Base-by-base conservation (phyloP, 2,329 filamentous ascomycete species). In the Sporothrix curviconia region DNA sequence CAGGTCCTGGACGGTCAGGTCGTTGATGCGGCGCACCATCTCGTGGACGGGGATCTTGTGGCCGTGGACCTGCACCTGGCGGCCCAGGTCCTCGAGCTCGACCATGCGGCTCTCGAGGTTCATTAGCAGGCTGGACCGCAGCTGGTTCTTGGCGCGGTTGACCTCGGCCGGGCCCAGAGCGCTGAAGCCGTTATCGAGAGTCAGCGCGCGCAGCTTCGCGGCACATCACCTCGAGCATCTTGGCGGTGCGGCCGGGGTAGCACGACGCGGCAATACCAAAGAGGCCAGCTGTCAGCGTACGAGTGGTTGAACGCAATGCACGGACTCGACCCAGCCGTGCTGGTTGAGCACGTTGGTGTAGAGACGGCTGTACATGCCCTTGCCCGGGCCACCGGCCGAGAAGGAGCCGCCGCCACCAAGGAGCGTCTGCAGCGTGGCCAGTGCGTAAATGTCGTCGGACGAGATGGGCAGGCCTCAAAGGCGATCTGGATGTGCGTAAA, bases 301-400 rank as follows among this genome's bases (percentile, higher is more conserved):
- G 89, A 90, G 78, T 97, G 92, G 78, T 97, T 97, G 78, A 97
- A 97, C 30, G 92, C 88, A 53, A 95, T 81, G 74, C 94, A 97
- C n/a, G 60, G 85, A 92, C 75, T 99, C 94, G 25, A 99, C 90
- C 92, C 92, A 99, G 65, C 89, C 90, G 74, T 96, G 86, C 74
- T 97, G 92, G 77, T 99, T 99, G 53, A 99, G 82, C 0, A 97
- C 92, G 70, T 96, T 96, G 62, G 92, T 97, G 78, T 96, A 99
- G 8, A 99, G 83, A 12, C 94, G 87, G 37, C 90, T 95, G 78
- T 97, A 97, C 94, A 99, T 99, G 71, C 94, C 94, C 77, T 99
- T 99, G 55, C 94, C 94, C 4, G 94, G 94, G 0, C 94, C 94
- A 66, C 94, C 94, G 55, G 94, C 94, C 15, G 90, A 95, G 77